Evolutionary conservation across 2,329 filamentous ascomycete species (phyloP).

Genomic region (Ophiostoma populinum): DNA sequence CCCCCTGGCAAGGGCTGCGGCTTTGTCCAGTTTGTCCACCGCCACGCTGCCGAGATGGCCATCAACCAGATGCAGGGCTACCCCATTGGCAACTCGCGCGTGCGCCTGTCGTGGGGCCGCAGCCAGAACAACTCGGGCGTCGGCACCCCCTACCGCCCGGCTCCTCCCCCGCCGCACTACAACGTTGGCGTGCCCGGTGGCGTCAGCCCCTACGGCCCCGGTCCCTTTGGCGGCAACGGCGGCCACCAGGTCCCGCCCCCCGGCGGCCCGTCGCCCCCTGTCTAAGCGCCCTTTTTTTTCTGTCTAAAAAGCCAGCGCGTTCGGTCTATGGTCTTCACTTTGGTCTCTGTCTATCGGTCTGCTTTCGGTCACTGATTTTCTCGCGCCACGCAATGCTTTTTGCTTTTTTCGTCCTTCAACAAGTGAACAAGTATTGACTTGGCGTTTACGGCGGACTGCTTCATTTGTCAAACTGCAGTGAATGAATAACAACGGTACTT

Average conservation of each 20-base stretch:
- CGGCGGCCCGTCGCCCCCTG: slow-evolving; percentile 12
- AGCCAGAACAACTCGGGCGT: slow-evolving; percentile 99
- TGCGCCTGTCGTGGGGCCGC: slow-evolving; percentile 92
- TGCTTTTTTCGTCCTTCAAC: too few relatives aligned
- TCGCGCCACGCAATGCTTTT: slow-evolving; percentile 13
- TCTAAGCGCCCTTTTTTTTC: slow-evolving; percentile 5
- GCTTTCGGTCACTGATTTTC: slow-evolving; percentile 6
- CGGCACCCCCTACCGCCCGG: slow-evolving; percentile 90
- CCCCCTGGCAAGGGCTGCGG: slow-evolving; percentile 97
- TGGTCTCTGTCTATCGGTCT: slow-evolving; percentile 1
- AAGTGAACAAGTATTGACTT: too few relatives aligned
- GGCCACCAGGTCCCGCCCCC: slow-evolving; percentile 25
- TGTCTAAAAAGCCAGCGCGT: too few relatives aligned
- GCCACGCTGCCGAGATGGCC: slow-evolving; percentile 97
- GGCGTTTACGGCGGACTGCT: too few relatives aligned
- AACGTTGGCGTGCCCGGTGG: slow-evolving; percentile 17
- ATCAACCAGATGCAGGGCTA: slow-evolving; percentile 99
- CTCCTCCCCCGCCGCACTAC: slow-evolving; percentile 48
- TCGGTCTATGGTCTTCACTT: too few relatives aligned
- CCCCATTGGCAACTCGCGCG: slow-evolving; percentile 94
- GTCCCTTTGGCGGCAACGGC: slow-evolving; percentile 27
- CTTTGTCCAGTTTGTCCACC: slow-evolving; percentile 97
- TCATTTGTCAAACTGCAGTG: too few relatives aligned
- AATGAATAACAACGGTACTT: too few relatives aligned
- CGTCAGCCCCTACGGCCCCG: slow-evolving; percentile 28